phyloP scores from a whole-genome alignment of 305 asterid genomes.

The Fraxinus nigra region DNA sequence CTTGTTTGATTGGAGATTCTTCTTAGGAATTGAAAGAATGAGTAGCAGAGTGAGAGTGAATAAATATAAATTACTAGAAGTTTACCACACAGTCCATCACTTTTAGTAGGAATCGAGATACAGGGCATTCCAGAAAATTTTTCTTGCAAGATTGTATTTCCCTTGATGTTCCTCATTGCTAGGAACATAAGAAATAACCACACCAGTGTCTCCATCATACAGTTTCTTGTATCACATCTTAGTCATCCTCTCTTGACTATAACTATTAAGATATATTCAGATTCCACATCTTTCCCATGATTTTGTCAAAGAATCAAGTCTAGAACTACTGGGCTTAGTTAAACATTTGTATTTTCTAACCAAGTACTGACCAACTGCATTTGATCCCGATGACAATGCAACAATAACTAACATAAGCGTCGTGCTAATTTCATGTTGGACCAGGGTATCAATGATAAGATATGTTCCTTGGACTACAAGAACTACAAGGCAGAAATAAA shows the following conservation, averaged over 20 bases:
- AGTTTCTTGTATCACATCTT: background rate
- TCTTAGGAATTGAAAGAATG: background rate
- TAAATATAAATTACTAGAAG: background rate
- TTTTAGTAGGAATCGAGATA: background rate
- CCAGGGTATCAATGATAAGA: slow-evolving; percentile 66
- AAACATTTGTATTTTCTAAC: background rate
- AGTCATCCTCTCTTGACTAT: slow-evolving; percentile 2
- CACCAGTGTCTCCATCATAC: background rate
- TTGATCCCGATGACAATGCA: slow-evolving; percentile 3
- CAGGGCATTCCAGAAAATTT: background rate
- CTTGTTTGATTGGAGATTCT: background rate
- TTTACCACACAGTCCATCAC: background rate
- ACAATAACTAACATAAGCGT: slow-evolving; percentile 6
- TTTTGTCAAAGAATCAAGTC: background rate
- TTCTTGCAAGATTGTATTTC: background rate
- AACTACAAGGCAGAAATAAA: slow-evolving; percentile 77
- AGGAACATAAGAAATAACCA: background rate
- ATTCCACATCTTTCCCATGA: background rate
- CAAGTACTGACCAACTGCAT: background rate
- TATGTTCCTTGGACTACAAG: slow-evolving; percentile 65
- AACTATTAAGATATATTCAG: background rate
- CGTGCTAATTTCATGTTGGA: slow-evolving; percentile 25
- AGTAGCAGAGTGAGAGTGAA: background rate
- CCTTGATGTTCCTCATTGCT: background rate
- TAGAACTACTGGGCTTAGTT: background rate